Conservation (phyloP, 2,329 filamentous ascomycete species). For the Beauveria bassiana region DNA sequence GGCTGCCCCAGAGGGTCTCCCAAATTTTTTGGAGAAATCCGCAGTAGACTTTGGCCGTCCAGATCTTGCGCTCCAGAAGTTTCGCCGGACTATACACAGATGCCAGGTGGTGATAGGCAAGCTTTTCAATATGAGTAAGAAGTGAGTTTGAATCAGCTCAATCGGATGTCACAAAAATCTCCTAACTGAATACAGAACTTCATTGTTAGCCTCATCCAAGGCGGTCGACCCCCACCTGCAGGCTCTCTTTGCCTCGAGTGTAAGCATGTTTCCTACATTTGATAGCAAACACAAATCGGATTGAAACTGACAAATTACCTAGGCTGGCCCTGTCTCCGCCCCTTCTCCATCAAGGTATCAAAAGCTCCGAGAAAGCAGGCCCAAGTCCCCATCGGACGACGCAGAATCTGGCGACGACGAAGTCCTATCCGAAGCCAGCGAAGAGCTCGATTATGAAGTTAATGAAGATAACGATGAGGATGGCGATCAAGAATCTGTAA, state of each 20-base stretch:
- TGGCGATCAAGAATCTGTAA: constrained; percentile 14
- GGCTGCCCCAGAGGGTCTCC: not conserved
- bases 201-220: constrained; percentile 39
- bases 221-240: constrained; percentile 61
- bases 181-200: constrained; percentile 21
- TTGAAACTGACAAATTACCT: constrained; percentile 9
- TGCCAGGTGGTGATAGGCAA: not conserved
- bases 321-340: constrained; percentile 45
- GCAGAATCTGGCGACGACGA: constrained; percentile 24
- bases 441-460: constrained; percentile 20
- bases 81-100: not conserved
- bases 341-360: constrained; percentile 39
- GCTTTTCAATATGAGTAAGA: constrained; percentile 14
- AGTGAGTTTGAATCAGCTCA: constrained; percentile 9
- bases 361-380: constrained; percentile 27
- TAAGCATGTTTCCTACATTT: constrained; percentile 35
- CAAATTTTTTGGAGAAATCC: constrained; percentile 8
- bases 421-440: constrained; percentile 20
- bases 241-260: constrained; percentile 65
- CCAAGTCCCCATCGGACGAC: constrained; percentile 19
- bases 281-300: not conserved
- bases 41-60: not conserved
- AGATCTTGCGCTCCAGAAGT: not conserved
- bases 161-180: not conserved
- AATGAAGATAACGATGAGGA: constrained; percentile 5